Base-by-base conservation (phyloP, 352 stramenopile genomes). In the Phytophthora lateralis region DNA sequence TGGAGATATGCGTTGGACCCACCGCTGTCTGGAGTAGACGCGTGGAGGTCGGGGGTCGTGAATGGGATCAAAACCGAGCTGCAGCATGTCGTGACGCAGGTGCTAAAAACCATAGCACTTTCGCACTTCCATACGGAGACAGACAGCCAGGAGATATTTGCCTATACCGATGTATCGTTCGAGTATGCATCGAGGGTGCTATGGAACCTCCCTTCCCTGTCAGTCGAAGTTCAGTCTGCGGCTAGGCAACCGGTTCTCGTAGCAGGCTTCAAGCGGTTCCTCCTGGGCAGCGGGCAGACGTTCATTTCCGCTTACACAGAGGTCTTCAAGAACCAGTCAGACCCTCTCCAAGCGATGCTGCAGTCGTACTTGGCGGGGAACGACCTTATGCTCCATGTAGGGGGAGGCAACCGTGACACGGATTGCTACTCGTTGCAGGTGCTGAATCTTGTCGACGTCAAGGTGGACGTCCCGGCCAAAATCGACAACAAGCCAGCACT, bases 281-380 rank as follows among this genome's bases (percentile, higher is more conserved):
- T 88, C 0, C 66, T 95, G 4, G 86, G 86, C 0, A 69, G 58
- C 41, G 86, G 86, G 14, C 55, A 88, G 15, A 95, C 84, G 1
- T 90, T 91, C 60, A 90, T 95, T 56, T 89, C 82, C 2, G 78
- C 78, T n/a, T 93, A 83, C 55, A 90, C 80, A 9, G 76, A 82
- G 12, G 69, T 95, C 43, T 75, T 71, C 27, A 89, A 88, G 38
- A 78, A 75, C 21, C 67, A 93, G 58, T 85, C 80, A 0, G 44
- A 61, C n/a, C 85, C 84, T 5, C 52, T 95, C 17, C 76, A 91
- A 49, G 64, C 66, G 11, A 89, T 93, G 66, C 49, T 95, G 5
- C 66, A 90, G 37, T 71, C 72, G n/a, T 93, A 89, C 44, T 68
- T 95, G n/a, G 48, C 62, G 17, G 83, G 86, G 1, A 62, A 85